Conservation (phyloP, 805 yeast species). For the Brettanomyces custersianus region DNA sequence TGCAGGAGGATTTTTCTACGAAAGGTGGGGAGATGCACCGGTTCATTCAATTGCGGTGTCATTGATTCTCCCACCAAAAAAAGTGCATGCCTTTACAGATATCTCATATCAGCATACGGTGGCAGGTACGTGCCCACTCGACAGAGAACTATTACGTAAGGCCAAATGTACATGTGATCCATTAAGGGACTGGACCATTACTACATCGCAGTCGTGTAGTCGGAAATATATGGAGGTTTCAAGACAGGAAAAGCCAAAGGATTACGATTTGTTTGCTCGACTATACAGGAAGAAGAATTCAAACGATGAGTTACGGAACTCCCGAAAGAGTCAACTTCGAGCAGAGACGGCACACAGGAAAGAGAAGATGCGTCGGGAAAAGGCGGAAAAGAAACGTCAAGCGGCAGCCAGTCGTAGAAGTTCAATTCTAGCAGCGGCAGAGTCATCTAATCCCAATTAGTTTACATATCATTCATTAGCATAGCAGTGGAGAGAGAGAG, state of each 20-base stretch:
- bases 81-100: constrained; percentile 71
- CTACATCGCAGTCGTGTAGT: constrained; percentile 20
- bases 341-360: constrained; percentile 17
- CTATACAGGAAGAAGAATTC: constrained; percentile 7
- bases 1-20: constrained; percentile 75
- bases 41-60: constrained; percentile 38
- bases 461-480: too few relatives aligned
- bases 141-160: constrained; percentile 40
- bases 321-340: constrained; percentile 12
- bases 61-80: constrained; percentile 42
- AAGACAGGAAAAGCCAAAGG: constrained; percentile 13
- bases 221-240: constrained; percentile 17
- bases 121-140: constrained; percentile 70
- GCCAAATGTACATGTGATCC: constrained; percentile 71
- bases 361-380: too few relatives aligned
- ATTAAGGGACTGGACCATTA: constrained; percentile 59
- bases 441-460: too few relatives aligned
- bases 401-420: too few relatives aligned
- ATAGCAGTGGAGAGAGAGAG: too few relatives aligned
- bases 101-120: constrained; percentile 80
- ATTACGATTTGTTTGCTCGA: constrained; percentile 15
- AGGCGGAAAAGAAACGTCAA: too few relatives aligned
- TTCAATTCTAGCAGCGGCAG: too few relatives aligned
- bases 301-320: constrained; percentile 1
- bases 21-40: constrained; percentile 84